Percentiles rank a stretch among this genome's conserved stretches.
These are phyloP conservation scores for Capsella rubella DNA, from an alignment of 441 rosid genomes.

Conservation along the genomic window DNA sequence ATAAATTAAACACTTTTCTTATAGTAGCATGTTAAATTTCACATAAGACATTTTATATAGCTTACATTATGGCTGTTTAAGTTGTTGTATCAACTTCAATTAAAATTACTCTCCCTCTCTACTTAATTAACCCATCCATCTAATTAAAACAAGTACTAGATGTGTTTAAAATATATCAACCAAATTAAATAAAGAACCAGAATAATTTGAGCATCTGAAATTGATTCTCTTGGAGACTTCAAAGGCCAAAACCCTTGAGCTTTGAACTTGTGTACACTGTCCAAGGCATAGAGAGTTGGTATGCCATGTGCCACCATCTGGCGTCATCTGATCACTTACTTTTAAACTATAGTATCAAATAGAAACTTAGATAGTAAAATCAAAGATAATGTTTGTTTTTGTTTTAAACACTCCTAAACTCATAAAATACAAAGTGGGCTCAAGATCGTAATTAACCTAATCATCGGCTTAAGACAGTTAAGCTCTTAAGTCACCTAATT, in stretches of 20 bases:
- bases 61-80: no score
- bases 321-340: neutral
- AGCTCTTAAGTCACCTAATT: no score
- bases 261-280: slow-evolving; percentile 18
- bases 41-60: no score
- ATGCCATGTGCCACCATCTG: slow-evolving; percentile 40
- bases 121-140: no score
- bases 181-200: slow-evolving; percentile 6
- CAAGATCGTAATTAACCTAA: no score
- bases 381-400: neutral
- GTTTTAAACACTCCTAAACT: no score
- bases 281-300: slow-evolving; percentile 31
- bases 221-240: slow-evolving; percentile 37
- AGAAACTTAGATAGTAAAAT: neutral
- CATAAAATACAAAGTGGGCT: no score
- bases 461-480: no score
- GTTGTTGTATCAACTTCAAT: no score
- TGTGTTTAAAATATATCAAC: slow-evolving; percentile 7
- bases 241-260: slow-evolving; percentile 28
- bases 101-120: no score
- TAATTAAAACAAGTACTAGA: slow-evolving; percentile 1
- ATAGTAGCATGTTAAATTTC: no score
- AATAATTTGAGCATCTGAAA: slow-evolving; percentile 33
- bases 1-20: no score
- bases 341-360: neutral